Base-by-base conservation (phyloP, 306 rosid genomes). In the Cucumis cinereus region DNA sequence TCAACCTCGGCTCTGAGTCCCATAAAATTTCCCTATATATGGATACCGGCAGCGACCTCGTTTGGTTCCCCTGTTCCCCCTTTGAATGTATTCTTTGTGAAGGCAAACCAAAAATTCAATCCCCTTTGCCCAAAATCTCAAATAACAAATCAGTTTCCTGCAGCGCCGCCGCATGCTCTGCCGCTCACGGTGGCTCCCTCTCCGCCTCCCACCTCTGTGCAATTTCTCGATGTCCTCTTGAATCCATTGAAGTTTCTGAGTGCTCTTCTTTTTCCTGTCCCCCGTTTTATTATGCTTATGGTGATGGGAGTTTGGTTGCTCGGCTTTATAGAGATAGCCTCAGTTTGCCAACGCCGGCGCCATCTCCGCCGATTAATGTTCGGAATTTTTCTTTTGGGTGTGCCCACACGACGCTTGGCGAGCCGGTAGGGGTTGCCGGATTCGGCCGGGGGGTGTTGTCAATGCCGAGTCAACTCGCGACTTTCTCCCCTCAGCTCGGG, bases 31-130 rank as follows among this genome's bases (percentile, higher is more conserved):
- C 94, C 17, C 93, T 94, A 35, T 94, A 94, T 79, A 91, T 94
- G 98, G 98, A 94, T 85, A 94, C 98, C 0, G 97, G 98, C 19
- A 90, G 96, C 63, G 98, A 94, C 86, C 88, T 94, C 0, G 97
- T 94, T 9, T 94, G 98, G 98, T 87, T 91, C 83, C 98, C 98
- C 7, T 94, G 98, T 56, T 47, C 92, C 12, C 96, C 97, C 0
- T 94, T 94, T 76, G 90, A 91, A 26, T 94, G 98, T 79, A 91
- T 94, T 2, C 96, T 94, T 79, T 94, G 98, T 41, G 98, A 94
- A 82, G 96, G 96, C 8, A 85, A 94, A 24, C 81, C 85, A 77
- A 82, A 82, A 74, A 83, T 89, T 30, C 54, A 79, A 3, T 54
- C 75, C 10, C 85, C 77, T 6, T 81, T 92, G 0, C 89, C 86